phyloP scores from a whole-genome alignment of 1,139 yeast species.

The Starmera stellimalicola region DNA sequence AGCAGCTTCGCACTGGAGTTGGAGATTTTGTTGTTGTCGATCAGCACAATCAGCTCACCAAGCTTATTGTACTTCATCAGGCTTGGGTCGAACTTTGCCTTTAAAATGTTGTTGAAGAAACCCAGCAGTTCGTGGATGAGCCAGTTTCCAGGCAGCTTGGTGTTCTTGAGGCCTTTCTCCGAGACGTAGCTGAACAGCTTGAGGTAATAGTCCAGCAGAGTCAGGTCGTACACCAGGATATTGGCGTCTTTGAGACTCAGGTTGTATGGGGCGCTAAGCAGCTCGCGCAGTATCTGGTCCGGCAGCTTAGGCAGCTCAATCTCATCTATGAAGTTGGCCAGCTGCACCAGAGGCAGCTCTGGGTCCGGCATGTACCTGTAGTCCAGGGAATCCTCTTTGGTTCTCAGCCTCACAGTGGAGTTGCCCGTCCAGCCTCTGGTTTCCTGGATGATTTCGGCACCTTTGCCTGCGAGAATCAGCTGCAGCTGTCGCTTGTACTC shows the following conservation, averaged over 20 bases:
- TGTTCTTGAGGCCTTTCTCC: constrained; percentile 13
- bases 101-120: constrained; percentile 43
- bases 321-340: constrained; percentile 34
- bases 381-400: constrained; percentile 76
- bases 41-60: constrained; percentile 33
- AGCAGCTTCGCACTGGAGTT: constrained; percentile 59
- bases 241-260: constrained; percentile 65
- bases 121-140: constrained; percentile 77
- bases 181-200: constrained; percentile 21
- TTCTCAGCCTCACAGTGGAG: constrained; percentile 53
- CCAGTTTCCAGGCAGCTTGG: constrained; percentile 63
- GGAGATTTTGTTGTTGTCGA: constrained; percentile 32
- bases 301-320: constrained; percentile 57
- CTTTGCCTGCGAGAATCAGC: constrained; percentile 26
- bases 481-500: constrained; percentile 66
- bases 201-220: constrained; percentile 24
- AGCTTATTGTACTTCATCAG: constrained; percentile 30
- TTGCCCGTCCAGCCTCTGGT: constrained; percentile 91
- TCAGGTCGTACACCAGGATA: constrained; percentile 46
- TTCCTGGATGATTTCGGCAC: constrained; percentile 43
- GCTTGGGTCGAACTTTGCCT: constrained; percentile 26
- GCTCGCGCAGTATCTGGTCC: constrained; percentile 41
- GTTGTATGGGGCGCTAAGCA: constrained; percentile 43
- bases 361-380: constrained; percentile 94
- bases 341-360: constrained; percentile 55